A percentile compares a stretch with the other conserved stretches of the same genome.
Conservation (phyloP, 306 rosid species). For the Morella rubra region DNA sequence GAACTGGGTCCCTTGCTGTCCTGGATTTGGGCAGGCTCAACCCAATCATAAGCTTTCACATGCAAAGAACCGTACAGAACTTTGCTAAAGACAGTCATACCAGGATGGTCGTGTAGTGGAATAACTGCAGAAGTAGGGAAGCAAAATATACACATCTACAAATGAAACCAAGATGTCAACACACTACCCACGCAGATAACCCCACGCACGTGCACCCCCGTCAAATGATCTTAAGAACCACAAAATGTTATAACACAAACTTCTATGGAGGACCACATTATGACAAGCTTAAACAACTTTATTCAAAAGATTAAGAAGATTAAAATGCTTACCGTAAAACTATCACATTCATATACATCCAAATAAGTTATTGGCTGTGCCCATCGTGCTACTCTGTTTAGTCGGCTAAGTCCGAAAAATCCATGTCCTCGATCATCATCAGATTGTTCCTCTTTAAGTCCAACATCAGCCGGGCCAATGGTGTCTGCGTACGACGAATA, state of each 20-base stretch:
- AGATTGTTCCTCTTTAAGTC: conserved; percentile 62
- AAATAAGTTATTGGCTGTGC: conserved; percentile 86
- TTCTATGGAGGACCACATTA: not conserved
- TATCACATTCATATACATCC: conserved; percentile 64
- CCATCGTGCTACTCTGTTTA: conserved; percentile 70
- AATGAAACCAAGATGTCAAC: not conserved
- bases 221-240: not conserved
- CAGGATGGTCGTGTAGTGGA: conserved; percentile 97
- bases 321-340: conserved; percentile 64
- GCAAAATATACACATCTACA: conserved; percentile 91
- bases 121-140: conserved; percentile 88
- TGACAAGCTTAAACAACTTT: not conserved
- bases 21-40: conserved; percentile 67
- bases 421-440: conserved; percentile 91
- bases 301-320: not conserved
- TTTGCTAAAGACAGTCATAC: conserved; percentile 95
- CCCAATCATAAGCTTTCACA: conserved; percentile 97
- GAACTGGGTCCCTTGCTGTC: conserved; percentile 56
- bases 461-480: conserved; percentile 67
- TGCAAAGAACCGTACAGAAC: conserved; percentile 91
- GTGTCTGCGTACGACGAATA: conserved; percentile 49
- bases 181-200: not conserved
- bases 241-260: not conserved
- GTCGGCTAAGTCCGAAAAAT: conserved; percentile 50
- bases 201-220: not conserved